A percentile compares a stretch with the other conserved stretches of the same genome.
Conservation (phyloP, 2,329 filamentous ascomycete species). For the Domatiomyces catenatus region DNA sequence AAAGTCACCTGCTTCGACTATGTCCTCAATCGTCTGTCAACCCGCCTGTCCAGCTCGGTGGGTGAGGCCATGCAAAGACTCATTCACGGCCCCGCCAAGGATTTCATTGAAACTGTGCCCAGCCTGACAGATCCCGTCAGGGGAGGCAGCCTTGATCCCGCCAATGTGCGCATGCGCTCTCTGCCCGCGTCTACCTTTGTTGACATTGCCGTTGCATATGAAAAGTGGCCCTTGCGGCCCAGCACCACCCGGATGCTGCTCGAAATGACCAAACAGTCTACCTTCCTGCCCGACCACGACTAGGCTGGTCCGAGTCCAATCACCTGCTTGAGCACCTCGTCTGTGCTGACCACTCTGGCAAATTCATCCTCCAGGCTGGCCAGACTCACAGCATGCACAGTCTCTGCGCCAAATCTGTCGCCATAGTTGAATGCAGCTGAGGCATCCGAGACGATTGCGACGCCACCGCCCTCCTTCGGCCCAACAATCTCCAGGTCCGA, state of each 20-base stretch:
- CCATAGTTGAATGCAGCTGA: constrained; percentile 32
- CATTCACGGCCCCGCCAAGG: constrained; percentile 8
- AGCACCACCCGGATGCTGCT: background rate
- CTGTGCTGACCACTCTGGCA: constrained; percentile 26
- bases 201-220: constrained; percentile 16
- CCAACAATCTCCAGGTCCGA: constrained; percentile 32
- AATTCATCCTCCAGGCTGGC: constrained; percentile 34
- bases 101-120: constrained; percentile 13
- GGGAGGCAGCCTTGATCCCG: constrained; percentile 14
- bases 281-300: background rate
- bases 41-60: constrained; percentile 2
- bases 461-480: background rate
- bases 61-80: constrained; percentile 6
- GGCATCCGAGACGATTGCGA: constrained; percentile 23
- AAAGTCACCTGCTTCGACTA: constrained; percentile 14
- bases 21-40: constrained; percentile 5
- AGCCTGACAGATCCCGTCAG: constrained; percentile 10
- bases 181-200: constrained; percentile 10
- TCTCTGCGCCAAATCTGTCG: constrained; percentile 29
- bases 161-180: constrained; percentile 9
- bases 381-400: constrained; percentile 30
- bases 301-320: background rate
- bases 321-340: constrained; percentile 21
- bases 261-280: background rate
- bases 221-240: constrained; percentile 14